Evolutionary conservation across 78 protist species (phyloP), one percentile per base, ranked within the genome.

Genomic region (Emiliania huxleyi): DNA sequence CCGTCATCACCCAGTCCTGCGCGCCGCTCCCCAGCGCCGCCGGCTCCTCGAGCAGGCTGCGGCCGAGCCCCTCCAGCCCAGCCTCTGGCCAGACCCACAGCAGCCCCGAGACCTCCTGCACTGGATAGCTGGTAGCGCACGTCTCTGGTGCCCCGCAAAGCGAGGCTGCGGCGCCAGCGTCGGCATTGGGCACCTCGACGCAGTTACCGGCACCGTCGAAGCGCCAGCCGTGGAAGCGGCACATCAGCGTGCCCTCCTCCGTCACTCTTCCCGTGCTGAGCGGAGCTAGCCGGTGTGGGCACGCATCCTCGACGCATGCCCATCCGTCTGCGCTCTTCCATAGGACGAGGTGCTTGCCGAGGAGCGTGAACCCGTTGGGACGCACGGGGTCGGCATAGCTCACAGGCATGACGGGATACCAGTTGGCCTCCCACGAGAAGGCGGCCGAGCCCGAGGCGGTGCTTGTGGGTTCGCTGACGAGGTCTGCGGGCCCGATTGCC

Each of bases 21-120:
- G 33, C 29, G 6, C 3, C 73, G 35, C 11, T 22, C 35, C 12
- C 37, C 11, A 5, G 35, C 21, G 35, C 73, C 35, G 73, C 26
- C 29, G 22, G 35, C 35, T 0, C 73, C 21, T 11, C 26, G 12
- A 22, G 26, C 12, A 22, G 26, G 35, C 35, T 26, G 73, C 35
- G 29, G 12, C 35, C 73, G 73, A 1, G 12, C 35, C 35, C 73
- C 5, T 0, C 35, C 5, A 0, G 81, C 37, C 45, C 79, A 0
- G 40, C 6, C 48, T 88, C 91, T 3, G 45, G 75, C 91, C 91
- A 88, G 12, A 88, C 91, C 91, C 91, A 88, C 49, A 88, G 18
- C 29, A 88, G 91, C 38, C 91, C 91, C 21, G 38, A 22, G 26
- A 0, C 49, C 37, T 49, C 83, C 38, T 0, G 29, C 25, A 40